Percentiles rank a stretch among this genome's conserved stretches.
Evolutionary conservation across 495 filamentous ascomycete genomes (phyloP).

Genomic region (Podospora pseudocomata): DNA sequence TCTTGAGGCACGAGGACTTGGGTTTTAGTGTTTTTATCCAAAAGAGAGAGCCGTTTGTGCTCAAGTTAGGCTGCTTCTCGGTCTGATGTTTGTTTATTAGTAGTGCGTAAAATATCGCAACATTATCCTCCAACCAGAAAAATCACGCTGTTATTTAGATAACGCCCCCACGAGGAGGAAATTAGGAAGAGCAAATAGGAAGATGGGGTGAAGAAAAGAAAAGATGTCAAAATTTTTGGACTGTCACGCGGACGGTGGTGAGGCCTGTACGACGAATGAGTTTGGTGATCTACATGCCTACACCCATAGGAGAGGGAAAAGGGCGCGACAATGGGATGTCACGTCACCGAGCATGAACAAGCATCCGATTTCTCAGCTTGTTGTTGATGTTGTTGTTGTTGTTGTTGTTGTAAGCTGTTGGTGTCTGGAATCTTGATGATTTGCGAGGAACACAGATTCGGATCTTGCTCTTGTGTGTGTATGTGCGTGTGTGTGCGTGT

Average conservation of each 20-base stretch:
- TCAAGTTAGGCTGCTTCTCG: background rate
- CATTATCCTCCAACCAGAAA: background rate
- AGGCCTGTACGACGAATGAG: no score
- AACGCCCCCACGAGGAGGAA: background rate
- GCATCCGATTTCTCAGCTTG: background rate
- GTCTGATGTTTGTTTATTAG: background rate
- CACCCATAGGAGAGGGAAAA: background rate
- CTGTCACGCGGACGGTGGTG: no score
- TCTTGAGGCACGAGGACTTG: conserved; percentile 15
- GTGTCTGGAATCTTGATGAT: no score
- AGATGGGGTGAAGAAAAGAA: background rate
- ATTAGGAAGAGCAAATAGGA: background rate
- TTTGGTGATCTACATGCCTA: background rate
- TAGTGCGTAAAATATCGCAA: background rate
- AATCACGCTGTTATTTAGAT: background rate
- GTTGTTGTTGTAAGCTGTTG: background rate
- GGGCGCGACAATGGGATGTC: background rate
- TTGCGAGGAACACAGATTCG: background rate
- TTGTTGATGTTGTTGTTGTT: background rate
- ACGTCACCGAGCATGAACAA: background rate
- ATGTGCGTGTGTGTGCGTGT: no score
- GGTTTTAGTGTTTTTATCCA: no score
- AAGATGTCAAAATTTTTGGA: no score
- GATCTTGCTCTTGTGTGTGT: background rate
- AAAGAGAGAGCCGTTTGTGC: no score